Evolutionary conservation across 345 rosid species (phyloP).

Genomic region (Pugionium dolabratum): DNA sequence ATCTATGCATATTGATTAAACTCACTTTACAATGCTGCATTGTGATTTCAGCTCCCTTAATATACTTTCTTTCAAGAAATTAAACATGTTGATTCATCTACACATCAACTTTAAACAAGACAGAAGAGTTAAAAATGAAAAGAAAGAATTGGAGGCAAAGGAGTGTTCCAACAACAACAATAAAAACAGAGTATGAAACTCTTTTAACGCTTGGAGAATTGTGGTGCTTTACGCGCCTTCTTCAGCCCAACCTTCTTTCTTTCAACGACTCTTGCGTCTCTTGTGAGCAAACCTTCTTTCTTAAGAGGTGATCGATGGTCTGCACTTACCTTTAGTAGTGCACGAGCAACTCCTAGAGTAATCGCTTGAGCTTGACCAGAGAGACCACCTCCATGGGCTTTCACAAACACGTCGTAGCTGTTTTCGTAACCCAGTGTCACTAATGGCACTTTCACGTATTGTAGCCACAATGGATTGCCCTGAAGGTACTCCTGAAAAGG

Average conservation of each 20-base stretch:
- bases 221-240: conserved; percentile 97
- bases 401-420: conserved; percentile 83
- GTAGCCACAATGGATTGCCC: conserved; percentile 96
- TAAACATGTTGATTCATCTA: too few species aligned
- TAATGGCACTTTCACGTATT: conserved; percentile 77
- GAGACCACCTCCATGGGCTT: conserved; percentile 95
- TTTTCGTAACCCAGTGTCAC: conserved; percentile 78
- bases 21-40: too few species aligned
- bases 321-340: conserved; percentile 74
- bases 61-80: too few species aligned
- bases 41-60: too few species aligned
- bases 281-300: conserved; percentile 78
- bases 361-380: conserved; percentile 98
- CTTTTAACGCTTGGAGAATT: conserved; percentile 78
- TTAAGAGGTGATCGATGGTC: conserved; percentile 72
- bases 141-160: neutral
- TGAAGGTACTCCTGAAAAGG: conserved; percentile 82
- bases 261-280: conserved; percentile 88
- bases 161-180: conserved; percentile 20
- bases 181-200: neutral
- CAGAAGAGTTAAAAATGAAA: neutral
- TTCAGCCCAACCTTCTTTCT: conserved; percentile 95
- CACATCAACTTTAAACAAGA: too few species aligned
- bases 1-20: too few species aligned
- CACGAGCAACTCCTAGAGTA: conserved; percentile 86